Evolutionary conservation across 2,329 filamentous ascomycete species (phyloP).

Genomic region (Aquanectria penicillioides): DNA sequence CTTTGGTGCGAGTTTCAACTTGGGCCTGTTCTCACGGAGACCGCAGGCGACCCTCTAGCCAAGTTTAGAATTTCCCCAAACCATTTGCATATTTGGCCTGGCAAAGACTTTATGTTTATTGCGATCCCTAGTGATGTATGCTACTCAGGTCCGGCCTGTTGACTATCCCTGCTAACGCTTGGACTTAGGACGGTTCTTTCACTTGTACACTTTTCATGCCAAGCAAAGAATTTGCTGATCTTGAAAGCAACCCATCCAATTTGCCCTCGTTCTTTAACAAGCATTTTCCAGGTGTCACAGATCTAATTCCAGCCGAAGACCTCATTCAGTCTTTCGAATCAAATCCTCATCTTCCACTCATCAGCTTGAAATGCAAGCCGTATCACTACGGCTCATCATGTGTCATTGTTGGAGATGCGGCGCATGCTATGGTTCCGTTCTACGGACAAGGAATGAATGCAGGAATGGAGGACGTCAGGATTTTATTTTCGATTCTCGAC

Average conservation of each 20-base stretch:
- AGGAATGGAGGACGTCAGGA: slow-evolving; percentile 90
- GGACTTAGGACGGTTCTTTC: slow-evolving; percentile 82
- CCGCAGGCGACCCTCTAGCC: slow-evolving; percentile 45
- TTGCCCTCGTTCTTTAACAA: slow-evolving; percentile 80
- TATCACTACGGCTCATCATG: slow-evolving; percentile 82
- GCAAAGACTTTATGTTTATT: slow-evolving; percentile 96
- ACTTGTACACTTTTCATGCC: slow-evolving; percentile 95
- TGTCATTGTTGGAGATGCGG: slow-evolving; percentile 91
- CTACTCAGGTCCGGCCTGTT: neutral
- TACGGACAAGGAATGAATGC: slow-evolving; percentile 99
- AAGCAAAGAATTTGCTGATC: slow-evolving; percentile 70
- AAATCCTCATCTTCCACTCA: slow-evolving; percentile 92
- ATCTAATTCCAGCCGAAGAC: slow-evolving; percentile 72
- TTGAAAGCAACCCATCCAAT: slow-evolving; percentile 70
- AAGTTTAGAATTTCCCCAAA: slow-evolving; percentile 87
- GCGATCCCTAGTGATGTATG: slow-evolving; percentile 80
- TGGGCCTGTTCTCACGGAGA: slow-evolving; percentile 55
- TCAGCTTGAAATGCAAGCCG: slow-evolving; percentile 91
- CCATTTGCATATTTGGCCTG: slow-evolving; percentile 97
- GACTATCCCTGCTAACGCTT: slow-evolving; percentile 28
- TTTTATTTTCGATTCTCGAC: slow-evolving; percentile 86
- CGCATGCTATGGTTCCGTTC: slow-evolving; percentile 98
- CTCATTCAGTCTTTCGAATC: slow-evolving; percentile 78
- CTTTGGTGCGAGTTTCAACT: slow-evolving; percentile 98
- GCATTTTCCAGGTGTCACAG: slow-evolving; percentile 87